Percentiles rank a stretch among this genome's conserved stretches.
phyloP scores from a whole-genome alignment of 441 rosid genomes.

The Erysimum pusillum region DNA sequence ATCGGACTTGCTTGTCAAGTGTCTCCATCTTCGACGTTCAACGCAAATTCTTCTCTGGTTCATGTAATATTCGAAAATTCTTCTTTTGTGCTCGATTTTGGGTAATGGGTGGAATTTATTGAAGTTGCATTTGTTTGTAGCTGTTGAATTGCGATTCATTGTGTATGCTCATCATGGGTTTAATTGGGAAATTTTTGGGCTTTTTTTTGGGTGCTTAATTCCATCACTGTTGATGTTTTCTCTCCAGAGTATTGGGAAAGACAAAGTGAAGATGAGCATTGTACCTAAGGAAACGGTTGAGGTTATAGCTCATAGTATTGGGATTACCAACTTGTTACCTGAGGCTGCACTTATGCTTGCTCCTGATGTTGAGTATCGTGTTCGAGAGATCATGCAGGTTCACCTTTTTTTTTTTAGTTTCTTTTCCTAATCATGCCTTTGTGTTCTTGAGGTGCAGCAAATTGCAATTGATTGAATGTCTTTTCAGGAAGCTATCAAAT shows the following conservation, averaged over 20 bases:
- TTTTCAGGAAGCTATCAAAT: constrained; percentile 82
- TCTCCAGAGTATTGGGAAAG: neutral
- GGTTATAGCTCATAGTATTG: constrained; percentile 88
- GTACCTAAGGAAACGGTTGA: constrained; percentile 89
- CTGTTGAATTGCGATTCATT: constrained; percentile 20
- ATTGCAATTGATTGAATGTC: neutral
- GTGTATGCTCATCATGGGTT: neutral
- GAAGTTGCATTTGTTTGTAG: constrained; percentile 11
- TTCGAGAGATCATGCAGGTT: constrained; percentile 98
- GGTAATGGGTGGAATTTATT: neutral
- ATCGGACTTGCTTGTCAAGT: neutral
- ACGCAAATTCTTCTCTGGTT: neutral
- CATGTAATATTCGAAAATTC: constrained; percentile 21
- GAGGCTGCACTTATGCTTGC: constrained; percentile 90
- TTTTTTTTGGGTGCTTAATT: neutral
- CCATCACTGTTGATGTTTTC: constrained; percentile 3
- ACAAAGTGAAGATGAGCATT: constrained; percentile 68
- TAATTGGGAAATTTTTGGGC: neutral
- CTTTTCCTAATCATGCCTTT: neutral
- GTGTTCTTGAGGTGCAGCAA: constrained; percentile 8
- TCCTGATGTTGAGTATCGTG: constrained; percentile 89
- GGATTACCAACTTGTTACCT: constrained; percentile 68
- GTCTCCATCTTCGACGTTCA: constrained; percentile 19
- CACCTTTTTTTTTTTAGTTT: neutral
- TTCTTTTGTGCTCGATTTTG: neutral